Evolutionary conservation across 352 stramenopile species (phyloP).

Genomic region (Globisporangium emineosum): DNA sequence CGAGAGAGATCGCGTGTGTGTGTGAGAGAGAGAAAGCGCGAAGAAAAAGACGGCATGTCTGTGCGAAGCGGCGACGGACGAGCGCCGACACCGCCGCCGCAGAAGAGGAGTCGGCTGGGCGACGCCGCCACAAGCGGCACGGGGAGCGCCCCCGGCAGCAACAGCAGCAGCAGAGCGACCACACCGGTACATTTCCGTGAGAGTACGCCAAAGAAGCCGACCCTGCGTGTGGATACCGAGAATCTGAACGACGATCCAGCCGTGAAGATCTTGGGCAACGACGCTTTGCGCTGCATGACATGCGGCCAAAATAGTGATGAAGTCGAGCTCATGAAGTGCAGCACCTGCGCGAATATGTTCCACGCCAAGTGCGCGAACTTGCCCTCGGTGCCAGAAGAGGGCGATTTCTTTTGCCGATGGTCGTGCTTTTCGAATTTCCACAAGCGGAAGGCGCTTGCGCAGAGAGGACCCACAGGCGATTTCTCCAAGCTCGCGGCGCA

Average conservation of each 20-base stretch:
- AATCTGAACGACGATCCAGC: background rate
- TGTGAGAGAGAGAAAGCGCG: background rate
- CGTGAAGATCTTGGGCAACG: background rate
- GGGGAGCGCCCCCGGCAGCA: background rate
- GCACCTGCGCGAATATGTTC: conserved; percentile 48
- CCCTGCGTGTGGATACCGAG: conserved; percentile 4
- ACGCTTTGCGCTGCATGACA: conserved; percentile 14
- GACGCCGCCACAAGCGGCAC: conserved; percentile 1
- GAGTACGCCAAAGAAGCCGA: background rate
- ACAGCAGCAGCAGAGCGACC: conserved; percentile 9
- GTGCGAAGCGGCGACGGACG: conserved; percentile 3
- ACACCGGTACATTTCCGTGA: background rate
- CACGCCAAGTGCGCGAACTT: conserved; percentile 66
- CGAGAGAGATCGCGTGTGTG: background rate
- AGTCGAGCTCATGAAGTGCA: conserved; percentile 47
- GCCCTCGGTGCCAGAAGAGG: conserved; percentile 54
- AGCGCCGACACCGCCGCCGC: conserved; percentile 8
- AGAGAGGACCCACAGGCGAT: conserved; percentile 20
- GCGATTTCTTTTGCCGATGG: conserved; percentile 67
- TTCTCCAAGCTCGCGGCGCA: conserved; percentile 42
- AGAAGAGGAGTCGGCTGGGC: conserved; percentile 4
- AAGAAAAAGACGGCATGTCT: background rate
- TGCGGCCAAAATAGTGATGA: conserved; percentile 11
- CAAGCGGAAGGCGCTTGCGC: conserved; percentile 24
- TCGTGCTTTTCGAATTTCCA: conserved; percentile 54